Base-by-base conservation (phyloP, 169 alveolate genomes). In the Cryptosporidium baileyi region DNA sequence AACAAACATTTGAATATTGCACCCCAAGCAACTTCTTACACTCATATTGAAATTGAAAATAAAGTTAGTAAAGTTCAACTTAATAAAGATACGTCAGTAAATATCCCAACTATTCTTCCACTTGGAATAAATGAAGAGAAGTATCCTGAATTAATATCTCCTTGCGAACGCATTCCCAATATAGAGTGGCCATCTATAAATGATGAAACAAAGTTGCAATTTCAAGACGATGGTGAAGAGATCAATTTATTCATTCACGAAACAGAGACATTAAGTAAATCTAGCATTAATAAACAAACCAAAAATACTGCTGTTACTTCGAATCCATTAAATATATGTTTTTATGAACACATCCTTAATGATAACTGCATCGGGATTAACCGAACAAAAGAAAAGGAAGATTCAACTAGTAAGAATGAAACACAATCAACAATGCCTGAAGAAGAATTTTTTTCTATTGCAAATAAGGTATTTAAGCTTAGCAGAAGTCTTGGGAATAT, bases 361-460 rank as follows among this genome's bases (percentile, higher is more conserved):
- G 85, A 74, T 8, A 74, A 57, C 24, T 74, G 85, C 38, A 17
- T 57, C 11, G 41, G 51, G 13, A 19, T 11, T 47, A 15, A 30
- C 32, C 63, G 90, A 36, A 47, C 90, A n/a, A 32, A 82, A 40
- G 45, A 59, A 52, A 80, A 63, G 26, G 26, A 3, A 13, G 88
- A 89, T 74, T 61, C 82, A 32, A n/a, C n/a, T n/a, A n/a, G n/a
- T n/a, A 63, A 81, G 52, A 82, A 89, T 60, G 9, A 5, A 30
- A 30, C 1, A 8, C 47, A 36, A 22, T 36, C 57, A n/a, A 9
- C 17, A 3, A 41, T 24, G 11, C 26, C 57, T 4, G 81, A 51
- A 38, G 60, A 74, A 54, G 52, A 52, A 32, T 40, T 74, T 41
- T 57, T 54, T 5, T 40, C 24, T 17, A 34, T 13, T 11, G 28